Evolutionary conservation across 2,329 filamentous ascomycete species (phyloP).

Genomic region (Pestalotiopsis sp.): DNA sequence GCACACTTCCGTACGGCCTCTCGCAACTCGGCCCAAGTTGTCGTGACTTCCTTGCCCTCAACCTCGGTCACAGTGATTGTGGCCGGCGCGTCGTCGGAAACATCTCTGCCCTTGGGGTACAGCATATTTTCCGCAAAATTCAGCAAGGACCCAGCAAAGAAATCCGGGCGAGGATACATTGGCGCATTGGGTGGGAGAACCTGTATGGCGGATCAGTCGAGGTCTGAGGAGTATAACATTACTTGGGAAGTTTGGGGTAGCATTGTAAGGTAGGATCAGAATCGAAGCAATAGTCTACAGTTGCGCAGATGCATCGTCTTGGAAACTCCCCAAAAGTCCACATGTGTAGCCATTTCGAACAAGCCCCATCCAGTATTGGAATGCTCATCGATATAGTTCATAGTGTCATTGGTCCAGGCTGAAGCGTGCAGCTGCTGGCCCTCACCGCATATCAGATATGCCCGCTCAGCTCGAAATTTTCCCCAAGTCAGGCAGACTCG

Average conservation of each 20-base stretch:
- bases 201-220: slow-evolving; percentile 40
- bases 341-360: background rate
- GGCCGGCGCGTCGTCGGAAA: slow-evolving; percentile 65
- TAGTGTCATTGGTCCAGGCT: background rate
- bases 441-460: too few species aligned
- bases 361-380: background rate
- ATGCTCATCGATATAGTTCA: background rate
- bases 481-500: background rate
- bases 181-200: slow-evolving; percentile 67
- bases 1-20: slow-evolving; percentile 77
- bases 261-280: background rate
- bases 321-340: background rate
- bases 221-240: background rate
- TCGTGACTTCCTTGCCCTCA: slow-evolving; percentile 56
- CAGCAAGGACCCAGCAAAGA: slow-evolving; percentile 77
- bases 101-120: slow-evolving; percentile 64
- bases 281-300: background rate
- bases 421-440: background rate
- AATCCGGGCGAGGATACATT: slow-evolving; percentile 86
- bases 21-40: slow-evolving; percentile 79
- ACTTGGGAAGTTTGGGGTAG: background rate
- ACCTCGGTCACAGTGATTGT: slow-evolving; percentile 82
- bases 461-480: background rate
- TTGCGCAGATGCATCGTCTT: background rate
- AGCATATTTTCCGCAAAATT: slow-evolving; percentile 97